Evolutionary conservation across 257 asterid genomes (phyloP), one percentile per base, ranked within the genome.

Genomic region (Scutellaria barbata): DNA sequence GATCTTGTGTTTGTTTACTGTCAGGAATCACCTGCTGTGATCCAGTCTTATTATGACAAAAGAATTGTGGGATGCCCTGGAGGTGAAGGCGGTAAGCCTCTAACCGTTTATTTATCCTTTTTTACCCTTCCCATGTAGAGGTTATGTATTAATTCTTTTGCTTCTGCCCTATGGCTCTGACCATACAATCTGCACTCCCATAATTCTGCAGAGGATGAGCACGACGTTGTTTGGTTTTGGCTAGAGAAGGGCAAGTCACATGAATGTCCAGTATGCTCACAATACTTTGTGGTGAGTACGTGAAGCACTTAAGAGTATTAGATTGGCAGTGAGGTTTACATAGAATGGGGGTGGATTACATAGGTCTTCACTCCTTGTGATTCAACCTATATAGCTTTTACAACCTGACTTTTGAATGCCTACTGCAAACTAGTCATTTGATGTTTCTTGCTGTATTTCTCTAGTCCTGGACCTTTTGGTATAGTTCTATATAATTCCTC

Each of bases 1-100:
- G 25, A 50, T 58, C 16, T 63, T 63, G n/a, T 74, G 39, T 14
- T 45, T 75, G 63, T 71, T 68, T 78, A 7, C 82, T 72, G 76
- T 75, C 80, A 95, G 99, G 98, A 89, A 85, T 90, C 73, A 80
- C 99, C 99, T 53, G 97, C 99, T 68, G 86, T 95, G 69, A 53
- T 95, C 79, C 79, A 88, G 82, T 95, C 98, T 58, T 81, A 82
- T 84, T 95, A 85, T 77, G 93, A 85, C 77, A 90, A 80, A 81
- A 87, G 99, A 86, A 92, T 95, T 68, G 95, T 92, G 60, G 99
- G 99, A 76, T 95, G 99, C 82, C 97, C 99, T n/a, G 99, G 99
- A 12, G 96, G 79, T 60, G 98, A 92, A 82, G 99, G 90, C 37
- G 97, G 99, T 92, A 85, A 84, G 89, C 78, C 64, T 74, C 20